Base-by-base conservation (phyloP, 345 rosid species). In the Orychophragmus violaceus region DNA sequence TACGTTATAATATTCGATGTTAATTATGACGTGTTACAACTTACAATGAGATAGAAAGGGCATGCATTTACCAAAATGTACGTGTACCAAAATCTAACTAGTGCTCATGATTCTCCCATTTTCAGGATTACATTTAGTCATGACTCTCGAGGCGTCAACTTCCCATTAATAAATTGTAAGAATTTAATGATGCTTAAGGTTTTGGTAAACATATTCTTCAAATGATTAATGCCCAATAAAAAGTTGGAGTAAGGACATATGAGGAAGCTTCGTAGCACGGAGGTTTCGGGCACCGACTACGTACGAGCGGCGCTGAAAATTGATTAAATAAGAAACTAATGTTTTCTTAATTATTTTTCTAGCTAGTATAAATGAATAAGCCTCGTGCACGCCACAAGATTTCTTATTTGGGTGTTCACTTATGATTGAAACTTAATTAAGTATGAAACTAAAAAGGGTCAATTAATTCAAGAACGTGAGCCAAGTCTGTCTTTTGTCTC, bases 221-320 rank as follows among this genome's bases (percentile, higher is more conserved):
- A 72, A 64, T 64, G 66, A 72, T 72, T 64, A 72, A 49, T 39
- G 46, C 8, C 3, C 11, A 56, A 45, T 41, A 19, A 22, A 48
- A 10, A 33, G 51, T 10, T 2, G 14, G 14, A 24, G 17, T 11
- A 35, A 51, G 49, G 17, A 63, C 39, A 41, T 45, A 53, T 21
- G 48, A 71, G 57, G 84, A 81, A 76, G 76, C 72, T 84, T 81
- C 85, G 62, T 71, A 45, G 41, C 62, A 51, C 19, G 66, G 29
- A 69, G 76, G 68, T 69, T 69, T 74, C 52, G 55, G 82, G 72
- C 83, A 75, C 87, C 87, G 82, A 74, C 84, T 74, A 56, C 68
- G 72, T 77, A 71, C 62, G 49, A 59, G 41, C 72, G 77, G 68
- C 77, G 72, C 67, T 50, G 13, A 53, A n/a, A 55, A 30, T 30